Conservation (phyloP, 148 eudicot genomes). For the Beta vulgaris region DNA sequence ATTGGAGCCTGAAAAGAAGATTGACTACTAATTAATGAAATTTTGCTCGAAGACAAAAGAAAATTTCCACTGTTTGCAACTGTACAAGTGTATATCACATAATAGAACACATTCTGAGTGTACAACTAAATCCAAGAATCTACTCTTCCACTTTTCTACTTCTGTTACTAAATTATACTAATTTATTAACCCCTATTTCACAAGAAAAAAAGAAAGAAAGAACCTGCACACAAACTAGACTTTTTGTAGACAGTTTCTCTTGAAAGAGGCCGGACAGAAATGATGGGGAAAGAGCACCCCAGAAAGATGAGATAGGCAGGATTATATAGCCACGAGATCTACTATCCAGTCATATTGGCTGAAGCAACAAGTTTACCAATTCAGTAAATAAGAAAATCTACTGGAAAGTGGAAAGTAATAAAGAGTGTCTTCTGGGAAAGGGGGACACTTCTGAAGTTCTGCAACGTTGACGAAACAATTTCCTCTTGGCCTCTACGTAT, state of each 20-base stretch:
- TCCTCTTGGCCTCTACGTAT: not conserved
- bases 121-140: too few relatives aligned
- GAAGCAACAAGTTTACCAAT: not conserved
- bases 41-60: not conserved
- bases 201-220: not conserved
- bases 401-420: not conserved
- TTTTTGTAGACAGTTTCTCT: not conserved
- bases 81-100: too few relatives aligned
- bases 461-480: not conserved
- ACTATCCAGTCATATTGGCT: not conserved
- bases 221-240: not conserved
- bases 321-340: not conserved
- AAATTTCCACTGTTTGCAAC: too few relatives aligned
- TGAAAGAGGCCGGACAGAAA: not conserved
- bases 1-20: conserved; percentile 52
- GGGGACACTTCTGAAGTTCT: not conserved
- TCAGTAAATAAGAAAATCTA: not conserved
- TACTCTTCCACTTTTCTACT: not conserved
- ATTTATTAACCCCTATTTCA: not conserved
- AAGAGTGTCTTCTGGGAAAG: not conserved
- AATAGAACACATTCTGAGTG: too few relatives aligned
- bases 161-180: not conserved
- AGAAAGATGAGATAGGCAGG: not conserved
- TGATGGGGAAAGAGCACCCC: not conserved
- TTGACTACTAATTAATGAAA: conserved; percentile 9